Base-by-base conservation (phyloP, 768 basidiomycete species). In the Brasilioporus rufonigricans region DNA sequence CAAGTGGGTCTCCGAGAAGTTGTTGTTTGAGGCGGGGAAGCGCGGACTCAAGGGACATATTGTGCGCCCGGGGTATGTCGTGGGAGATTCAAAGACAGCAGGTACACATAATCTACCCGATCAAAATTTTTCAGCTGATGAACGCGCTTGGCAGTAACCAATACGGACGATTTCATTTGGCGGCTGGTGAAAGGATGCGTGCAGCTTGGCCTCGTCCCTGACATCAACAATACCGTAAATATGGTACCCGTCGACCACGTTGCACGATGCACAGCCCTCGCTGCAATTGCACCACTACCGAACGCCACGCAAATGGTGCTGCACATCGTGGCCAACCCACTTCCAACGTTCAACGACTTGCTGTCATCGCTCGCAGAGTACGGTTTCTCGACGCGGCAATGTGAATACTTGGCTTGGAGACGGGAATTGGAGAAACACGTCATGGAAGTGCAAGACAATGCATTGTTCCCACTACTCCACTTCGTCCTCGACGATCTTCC, bases 111-210 rank as follows among this genome's bases (percentile, higher is more conserved):
- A 40, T 44, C 32, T 0, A 33, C 24, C 27, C 24, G 24, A 55
- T 48, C 19, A n/a, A 41, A 5, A 33, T 4, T 11, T 33, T 33
- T 27, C 43, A 43, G 4, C 43, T 58, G 41, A 53, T 31, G 18
- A 31, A 44, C 39, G 44, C 27, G 50, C 13, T 43, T 51, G 47
- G 18, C 60, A 93, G 95, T 98, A 4, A 98, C 96, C 13, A 99
- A 99, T 73, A 98, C 97, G 32, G 96, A 99, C 63, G 97, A 99
- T 69, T 99, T 99, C 73, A 84, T 99, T 52, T 98, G 96, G 96
- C 84, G 97, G 4, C 76, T 99, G 71, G 91, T 97, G 67, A 98
- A 98, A 71, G 97, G 97, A n/a, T 98, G 94, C 66, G 80, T 98
- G 35, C 97, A 99, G 68, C 85, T 98, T n/a, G 96, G 95, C 1